Conservation (phyloP, 495 filamentous ascomycete genomes). For the Tuber magnatum region DNA sequence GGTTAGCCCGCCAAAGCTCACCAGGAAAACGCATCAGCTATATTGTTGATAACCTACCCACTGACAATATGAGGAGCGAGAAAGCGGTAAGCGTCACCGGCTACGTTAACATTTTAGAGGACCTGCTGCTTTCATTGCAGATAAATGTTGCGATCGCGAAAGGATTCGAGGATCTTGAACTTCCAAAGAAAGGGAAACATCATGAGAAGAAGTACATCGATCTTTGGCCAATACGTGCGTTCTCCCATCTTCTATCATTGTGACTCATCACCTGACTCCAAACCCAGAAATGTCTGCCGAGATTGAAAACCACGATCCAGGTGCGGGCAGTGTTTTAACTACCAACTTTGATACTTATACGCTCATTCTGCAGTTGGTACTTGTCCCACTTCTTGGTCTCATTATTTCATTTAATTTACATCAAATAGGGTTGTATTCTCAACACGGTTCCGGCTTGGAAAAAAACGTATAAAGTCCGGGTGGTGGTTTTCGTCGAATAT, state of each 20-base stretch:
- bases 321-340: slow-evolving; percentile 59
- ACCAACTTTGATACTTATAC: slow-evolving; percentile 93
- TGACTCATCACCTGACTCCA: slow-evolving; percentile 4
- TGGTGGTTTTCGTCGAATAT: slow-evolving; percentile 82
- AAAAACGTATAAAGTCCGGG: slow-evolving; percentile 63
- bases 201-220: slow-evolving; percentile 75
- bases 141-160: slow-evolving; percentile 82
- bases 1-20: slow-evolving; percentile 28
- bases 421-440: slow-evolving; percentile 60
- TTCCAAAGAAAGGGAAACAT: slow-evolving; percentile 52
- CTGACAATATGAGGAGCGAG: slow-evolving; percentile 55
- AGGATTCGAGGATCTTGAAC: slow-evolving; percentile 69
- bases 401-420: neutral
- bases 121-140: slow-evolving; percentile 66
- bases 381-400: neutral
- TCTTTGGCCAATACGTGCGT: slow-evolving; percentile 76
- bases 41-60: slow-evolving; percentile 48
- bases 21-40: slow-evolving; percentile 15
- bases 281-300: slow-evolving; percentile 61
- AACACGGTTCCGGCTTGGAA: slow-evolving; percentile 80
- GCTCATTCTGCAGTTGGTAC: slow-evolving; percentile 65
- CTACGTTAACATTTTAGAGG: slow-evolving; percentile 79
- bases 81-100: slow-evolving; percentile 57
- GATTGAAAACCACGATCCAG: slow-evolving; percentile 50
- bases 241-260: neutral